Evolutionary conservation across 2,329 filamentous ascomycete species (phyloP).

Genomic region (Sporothrix pallida): DNA sequence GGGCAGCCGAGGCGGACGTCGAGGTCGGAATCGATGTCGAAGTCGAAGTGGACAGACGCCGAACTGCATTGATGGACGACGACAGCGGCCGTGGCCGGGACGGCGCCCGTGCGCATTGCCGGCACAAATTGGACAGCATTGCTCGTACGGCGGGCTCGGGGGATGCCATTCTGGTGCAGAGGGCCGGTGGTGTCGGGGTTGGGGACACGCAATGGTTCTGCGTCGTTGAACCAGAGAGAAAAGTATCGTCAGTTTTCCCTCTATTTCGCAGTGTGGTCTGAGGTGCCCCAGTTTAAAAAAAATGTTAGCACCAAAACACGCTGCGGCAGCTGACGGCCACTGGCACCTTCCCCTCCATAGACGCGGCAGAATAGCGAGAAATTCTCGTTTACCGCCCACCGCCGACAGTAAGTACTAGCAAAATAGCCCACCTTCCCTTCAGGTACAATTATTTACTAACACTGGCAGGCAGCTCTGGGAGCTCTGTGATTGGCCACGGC

Average conservation of each 20-base stretch:
- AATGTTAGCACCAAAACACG: conserved; percentile 29
- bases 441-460: background rate
- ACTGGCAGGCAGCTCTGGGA: conserved; percentile 26
- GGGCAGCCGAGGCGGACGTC: background rate
- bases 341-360: conserved; percentile 27
- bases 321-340: background rate
- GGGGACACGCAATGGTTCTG: conserved; percentile 5
- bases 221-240: background rate
- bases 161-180: conserved; percentile 32
- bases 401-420: background rate
- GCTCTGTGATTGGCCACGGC: conserved; percentile 35
- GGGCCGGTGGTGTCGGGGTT: conserved; percentile 11
- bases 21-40: background rate
- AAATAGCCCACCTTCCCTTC: background rate
- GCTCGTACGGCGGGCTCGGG: conserved; percentile 39
- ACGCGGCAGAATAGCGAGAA: conserved; percentile 30
- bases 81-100: conserved; percentile 30
- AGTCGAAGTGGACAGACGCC: conserved; percentile 8
- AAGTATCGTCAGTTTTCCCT: conserved; percentile 17
- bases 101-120: conserved; percentile 38
- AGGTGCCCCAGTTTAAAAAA: conserved; percentile 33
- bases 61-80: conserved; percentile 21
- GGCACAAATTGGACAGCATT: conserved; percentile 40
- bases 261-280: conserved; percentile 31
- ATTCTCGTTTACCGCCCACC: conserved; percentile 29